These are phyloP conservation scores for Trametes coccinea DNA, from an alignment of 768 basidiomycete genomes.

Conservation along the genomic window DNA sequence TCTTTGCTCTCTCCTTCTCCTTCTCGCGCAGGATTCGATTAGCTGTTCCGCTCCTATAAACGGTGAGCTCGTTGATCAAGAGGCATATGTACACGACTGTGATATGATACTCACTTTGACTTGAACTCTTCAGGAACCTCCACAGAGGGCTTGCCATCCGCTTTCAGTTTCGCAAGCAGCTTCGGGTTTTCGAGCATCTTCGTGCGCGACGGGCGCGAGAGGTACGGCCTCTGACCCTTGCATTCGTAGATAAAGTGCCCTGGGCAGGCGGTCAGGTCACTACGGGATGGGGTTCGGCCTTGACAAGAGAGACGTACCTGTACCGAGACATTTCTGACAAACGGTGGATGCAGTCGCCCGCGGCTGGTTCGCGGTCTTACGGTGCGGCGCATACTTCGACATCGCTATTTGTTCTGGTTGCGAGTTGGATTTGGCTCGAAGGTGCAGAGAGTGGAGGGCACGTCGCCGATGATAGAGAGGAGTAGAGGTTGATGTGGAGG, in stretches of 20 bases:
- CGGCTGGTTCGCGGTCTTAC: slow-evolving; percentile 59
- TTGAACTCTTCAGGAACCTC: slow-evolving; percentile 93
- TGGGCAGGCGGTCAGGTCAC: slow-evolving; percentile 26
- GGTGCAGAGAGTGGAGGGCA: too few species aligned
- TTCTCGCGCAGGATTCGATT: slow-evolving; percentile 82
- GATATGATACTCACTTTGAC: slow-evolving; percentile 54
- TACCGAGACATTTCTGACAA: slow-evolving; percentile 80
- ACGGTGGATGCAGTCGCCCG: slow-evolving; percentile 64
- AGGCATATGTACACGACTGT: too few species aligned
- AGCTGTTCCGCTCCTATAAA: slow-evolving; percentile 69
- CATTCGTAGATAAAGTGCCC: slow-evolving; percentile 95
- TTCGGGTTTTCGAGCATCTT: slow-evolving; percentile 81
- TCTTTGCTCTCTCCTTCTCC: slow-evolving; percentile 68
- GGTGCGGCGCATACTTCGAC: slow-evolving; percentile 83
- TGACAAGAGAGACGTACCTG: slow-evolving; percentile 44
- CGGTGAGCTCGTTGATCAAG: background rate
- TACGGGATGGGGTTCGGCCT: too few species aligned
- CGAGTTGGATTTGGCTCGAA: too few species aligned
- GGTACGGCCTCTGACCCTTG: slow-evolving; percentile 77
- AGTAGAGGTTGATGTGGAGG: too few species aligned
- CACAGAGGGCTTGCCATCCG: slow-evolving; percentile 72
- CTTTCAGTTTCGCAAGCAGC: slow-evolving; percentile 63
- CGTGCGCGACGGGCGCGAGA: slow-evolving; percentile 86
- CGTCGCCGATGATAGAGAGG: too few species aligned
- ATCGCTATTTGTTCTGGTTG: slow-evolving; percentile 36